These are phyloP conservation scores for Alternaria triticina DNA, from an alignment of 2,329 filamentous ascomycete species.

Conservation along the genomic window DNA sequence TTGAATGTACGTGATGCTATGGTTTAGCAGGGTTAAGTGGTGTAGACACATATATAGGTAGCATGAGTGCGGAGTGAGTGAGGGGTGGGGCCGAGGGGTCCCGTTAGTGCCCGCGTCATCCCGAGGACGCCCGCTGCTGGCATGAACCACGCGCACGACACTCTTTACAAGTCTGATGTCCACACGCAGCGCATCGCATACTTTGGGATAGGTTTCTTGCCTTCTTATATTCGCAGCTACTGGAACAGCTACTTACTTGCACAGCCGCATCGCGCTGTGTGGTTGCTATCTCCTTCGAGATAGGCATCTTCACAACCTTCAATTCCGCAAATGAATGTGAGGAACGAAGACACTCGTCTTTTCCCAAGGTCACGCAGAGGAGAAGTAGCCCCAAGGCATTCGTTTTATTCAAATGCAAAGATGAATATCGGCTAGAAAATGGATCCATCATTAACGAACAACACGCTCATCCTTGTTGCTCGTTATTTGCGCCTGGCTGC, in stretches of 20 bases:
- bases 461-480: neutral
- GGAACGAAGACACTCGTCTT: too few relatives aligned
- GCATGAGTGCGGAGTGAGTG: neutral
- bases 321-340: neutral
- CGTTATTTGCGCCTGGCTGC: neutral
- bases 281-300: neutral
- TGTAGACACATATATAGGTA: neutral
- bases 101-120: neutral
- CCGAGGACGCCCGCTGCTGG: neutral
- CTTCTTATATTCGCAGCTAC: neutral
- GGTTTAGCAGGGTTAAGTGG: neutral
- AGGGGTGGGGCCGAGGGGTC: neutral
- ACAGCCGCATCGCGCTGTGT: neutral
- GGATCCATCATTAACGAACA: neutral
- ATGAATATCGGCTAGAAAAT: neutral
- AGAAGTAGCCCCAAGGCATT: too few relatives aligned
- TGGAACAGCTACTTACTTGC: neutral
- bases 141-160: neutral
- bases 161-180: neutral
- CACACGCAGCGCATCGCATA: neutral
- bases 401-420: neutral
- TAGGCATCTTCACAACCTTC: neutral
- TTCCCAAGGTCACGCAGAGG: too few relatives aligned
- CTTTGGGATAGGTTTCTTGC: neutral
- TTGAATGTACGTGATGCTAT: neutral